Evolutionary conservation across 768 basidiomycete genomes (phyloP).

Genomic region (Calocera viscosa): DNA sequence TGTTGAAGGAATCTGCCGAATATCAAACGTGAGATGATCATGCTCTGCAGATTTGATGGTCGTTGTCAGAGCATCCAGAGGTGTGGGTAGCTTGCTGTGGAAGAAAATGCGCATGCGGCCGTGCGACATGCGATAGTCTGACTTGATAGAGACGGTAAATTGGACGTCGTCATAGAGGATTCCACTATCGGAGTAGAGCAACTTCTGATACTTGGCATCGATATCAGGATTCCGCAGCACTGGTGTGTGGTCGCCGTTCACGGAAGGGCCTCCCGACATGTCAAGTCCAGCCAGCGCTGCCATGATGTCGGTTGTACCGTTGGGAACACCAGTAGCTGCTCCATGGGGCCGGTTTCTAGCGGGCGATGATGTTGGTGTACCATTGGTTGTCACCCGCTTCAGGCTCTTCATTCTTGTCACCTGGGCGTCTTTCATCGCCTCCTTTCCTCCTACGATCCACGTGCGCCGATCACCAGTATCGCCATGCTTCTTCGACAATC

Average conservation of each 20-base stretch:
- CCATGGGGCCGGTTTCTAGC: constrained; percentile 24
- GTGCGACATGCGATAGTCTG: constrained; percentile 86
- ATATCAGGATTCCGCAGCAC: constrained; percentile 38
- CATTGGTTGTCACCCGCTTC: constrained; percentile 32
- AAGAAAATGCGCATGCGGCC: constrained; percentile 91
- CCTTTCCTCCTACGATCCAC: constrained; percentile 92
- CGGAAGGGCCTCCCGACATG: constrained; percentile 29
- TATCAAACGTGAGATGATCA: constrained; percentile 64
- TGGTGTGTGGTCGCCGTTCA: constrained; percentile 16
- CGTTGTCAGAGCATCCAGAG: constrained; percentile 86
- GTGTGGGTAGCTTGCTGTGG: constrained; percentile 83
- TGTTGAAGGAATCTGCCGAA: constrained; percentile 82
- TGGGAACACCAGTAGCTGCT: constrained; percentile 26
- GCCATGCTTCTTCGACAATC: constrained; percentile 77
- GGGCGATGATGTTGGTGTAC: constrained; percentile 20
- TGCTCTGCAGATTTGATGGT: constrained; percentile 60
- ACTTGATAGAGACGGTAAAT: constrained; percentile 91
- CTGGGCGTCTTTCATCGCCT: constrained; percentile 70
- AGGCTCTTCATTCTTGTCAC: constrained; percentile 39
- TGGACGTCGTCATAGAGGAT: constrained; percentile 92
- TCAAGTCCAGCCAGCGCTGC: constrained; percentile 75
- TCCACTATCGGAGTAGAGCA: constrained; percentile 69
- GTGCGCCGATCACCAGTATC: constrained; percentile 92
- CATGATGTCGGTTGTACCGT: constrained; percentile 43
- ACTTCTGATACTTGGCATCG: constrained; percentile 79